phyloP scores from a whole-genome alignment of 257 asterid species.

The Capsicum pubescens region DNA sequence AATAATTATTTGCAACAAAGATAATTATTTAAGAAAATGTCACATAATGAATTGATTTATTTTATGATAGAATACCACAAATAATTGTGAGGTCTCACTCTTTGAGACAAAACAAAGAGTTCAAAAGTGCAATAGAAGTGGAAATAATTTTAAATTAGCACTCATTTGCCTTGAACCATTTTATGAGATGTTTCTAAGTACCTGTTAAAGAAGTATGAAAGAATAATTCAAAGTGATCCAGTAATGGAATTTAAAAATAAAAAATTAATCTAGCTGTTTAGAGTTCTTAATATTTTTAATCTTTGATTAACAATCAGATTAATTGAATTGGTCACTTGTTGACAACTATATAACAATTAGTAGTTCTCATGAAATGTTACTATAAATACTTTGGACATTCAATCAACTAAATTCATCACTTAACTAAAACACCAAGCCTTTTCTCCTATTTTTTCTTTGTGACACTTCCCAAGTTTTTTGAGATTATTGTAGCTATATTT shows the following conservation, averaged over 20 bases:
- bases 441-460: neutral
- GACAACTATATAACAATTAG: constrained; percentile 30
- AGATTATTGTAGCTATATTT: neutral
- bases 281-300: neutral
- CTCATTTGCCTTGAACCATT: neutral
- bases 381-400: constrained; percentile 27
- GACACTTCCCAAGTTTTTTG: neutral
- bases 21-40: neutral
- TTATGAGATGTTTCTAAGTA: neutral
- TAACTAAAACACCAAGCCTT: neutral
- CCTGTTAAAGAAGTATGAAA: neutral
- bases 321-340: constrained; percentile 31
- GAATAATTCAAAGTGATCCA: constrained; percentile 21
- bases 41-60: neutral
- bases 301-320: constrained; percentile 15
- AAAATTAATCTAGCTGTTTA: neutral
- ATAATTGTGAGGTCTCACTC: constrained; percentile 6
- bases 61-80: neutral
- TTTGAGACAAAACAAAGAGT: neutral
- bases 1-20: neutral
- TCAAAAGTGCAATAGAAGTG: neutral
- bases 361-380: neutral
- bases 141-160: constrained; percentile 6
- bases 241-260: neutral
- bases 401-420: constrained; percentile 24